Evolutionary conservation across 176 grass and related monocot species (phyloP).

Genomic region (Dendrocalamus sinicus): DNA sequence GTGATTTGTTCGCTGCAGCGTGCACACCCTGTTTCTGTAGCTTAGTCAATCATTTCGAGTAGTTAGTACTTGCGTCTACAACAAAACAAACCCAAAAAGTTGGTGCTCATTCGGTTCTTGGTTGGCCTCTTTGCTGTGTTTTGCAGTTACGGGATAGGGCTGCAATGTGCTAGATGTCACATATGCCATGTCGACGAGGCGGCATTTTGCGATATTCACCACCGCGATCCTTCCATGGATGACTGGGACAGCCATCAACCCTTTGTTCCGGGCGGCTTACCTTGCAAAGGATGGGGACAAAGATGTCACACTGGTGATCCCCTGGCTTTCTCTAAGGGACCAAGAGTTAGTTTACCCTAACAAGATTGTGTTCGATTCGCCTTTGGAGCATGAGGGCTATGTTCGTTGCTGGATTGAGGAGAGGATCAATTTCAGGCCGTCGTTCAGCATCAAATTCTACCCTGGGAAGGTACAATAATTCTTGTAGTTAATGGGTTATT

Average conservation of each 20-base stretch:
- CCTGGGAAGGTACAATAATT: slow-evolving; percentile 69
- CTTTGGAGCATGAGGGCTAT: slow-evolving; percentile 77
- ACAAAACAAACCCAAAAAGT: neutral
- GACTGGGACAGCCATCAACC: slow-evolving; percentile 91
- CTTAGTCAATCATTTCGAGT: neutral
- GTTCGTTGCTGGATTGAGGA: slow-evolving; percentile 78
- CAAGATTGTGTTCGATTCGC: slow-evolving; percentile 60
- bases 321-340: slow-evolving; percentile 78
- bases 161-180: neutral
- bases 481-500: neutral
- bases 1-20: neutral
- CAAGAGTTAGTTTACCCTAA: slow-evolving; percentile 87
- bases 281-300: slow-evolving; percentile 63
- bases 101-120: neutral
- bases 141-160: neutral
- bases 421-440: slow-evolving; percentile 61
- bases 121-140: neutral
- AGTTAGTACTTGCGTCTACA: neutral
- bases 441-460: slow-evolving; percentile 85
- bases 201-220: slow-evolving; percentile 89
- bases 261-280: slow-evolving; percentile 72
- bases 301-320: slow-evolving; percentile 84
- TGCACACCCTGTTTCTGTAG: neutral
- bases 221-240: slow-evolving; percentile 95
- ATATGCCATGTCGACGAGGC: slow-evolving; percentile 50